These are phyloP conservation scores for Hymenochaete sp. DNA, from an alignment of 1,284 basidiomycete genomes.

Conservation along the genomic window DNA sequence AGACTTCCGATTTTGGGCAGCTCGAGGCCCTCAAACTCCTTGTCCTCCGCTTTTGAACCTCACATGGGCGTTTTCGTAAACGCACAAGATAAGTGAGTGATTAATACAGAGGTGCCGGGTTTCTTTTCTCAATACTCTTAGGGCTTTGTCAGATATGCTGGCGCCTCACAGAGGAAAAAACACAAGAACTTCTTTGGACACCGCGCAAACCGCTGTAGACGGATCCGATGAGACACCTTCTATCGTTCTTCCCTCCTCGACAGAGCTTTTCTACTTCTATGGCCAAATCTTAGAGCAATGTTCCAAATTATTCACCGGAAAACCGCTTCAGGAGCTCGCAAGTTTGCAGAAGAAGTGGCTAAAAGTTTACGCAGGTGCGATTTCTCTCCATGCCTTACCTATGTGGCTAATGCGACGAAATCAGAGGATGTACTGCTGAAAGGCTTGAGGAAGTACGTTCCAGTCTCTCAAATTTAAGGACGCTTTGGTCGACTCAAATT, in stretches of 20 bases:
- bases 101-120: background rate
- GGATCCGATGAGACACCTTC: conserved; percentile 45
- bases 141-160: conserved; percentile 75
- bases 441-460: conserved; percentile 54
- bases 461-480: background rate
- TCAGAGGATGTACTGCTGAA: conserved; percentile 78
- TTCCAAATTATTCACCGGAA: conserved; percentile 75
- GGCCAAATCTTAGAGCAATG: conserved; percentile 93
- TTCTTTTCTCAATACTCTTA: conserved; percentile 25
- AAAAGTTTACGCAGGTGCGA: conserved; percentile 78
- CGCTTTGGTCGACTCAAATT: background rate
- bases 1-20: conserved; percentile 39
- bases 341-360: conserved; percentile 89
- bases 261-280: conserved; percentile 96
- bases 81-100: conserved; percentile 80
- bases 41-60: conserved; percentile 84
- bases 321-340: conserved; percentile 72
- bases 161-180: conserved; percentile 62
- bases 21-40: conserved; percentile 48
- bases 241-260: conserved; percentile 84
- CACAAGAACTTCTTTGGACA: conserved; percentile 64
- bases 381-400: conserved; percentile 3
- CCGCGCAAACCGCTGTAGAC: conserved; percentile 34
- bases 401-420: conserved; percentile 3
- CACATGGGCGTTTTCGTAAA: conserved; percentile 93